A percentile compares a stretch with the other conserved stretches of the same genome.
Conservation (phyloP, 257 asterid genomes). For the Parsonsia alboflavescens region DNA sequence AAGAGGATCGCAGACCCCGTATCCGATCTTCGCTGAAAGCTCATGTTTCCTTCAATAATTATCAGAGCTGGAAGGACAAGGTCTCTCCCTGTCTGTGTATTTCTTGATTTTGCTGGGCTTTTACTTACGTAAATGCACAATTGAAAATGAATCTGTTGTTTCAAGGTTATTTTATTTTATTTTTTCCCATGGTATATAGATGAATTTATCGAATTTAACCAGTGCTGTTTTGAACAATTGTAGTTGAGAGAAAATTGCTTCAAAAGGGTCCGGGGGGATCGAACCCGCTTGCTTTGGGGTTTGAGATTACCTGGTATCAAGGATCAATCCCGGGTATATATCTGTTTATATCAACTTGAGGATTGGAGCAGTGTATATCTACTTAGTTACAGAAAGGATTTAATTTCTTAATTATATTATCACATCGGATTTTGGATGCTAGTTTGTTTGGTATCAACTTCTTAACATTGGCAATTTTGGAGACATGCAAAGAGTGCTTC, state of each 20-base stretch:
- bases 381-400: neutral
- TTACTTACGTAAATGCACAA: neutral
- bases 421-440: neutral
- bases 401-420: neutral
- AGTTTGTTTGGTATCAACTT: neutral
- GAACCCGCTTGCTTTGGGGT: conserved; percentile 77
- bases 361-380: neutral
- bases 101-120: conserved; percentile 2
- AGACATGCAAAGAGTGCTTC: neutral
- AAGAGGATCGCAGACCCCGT: conserved; percentile 25
- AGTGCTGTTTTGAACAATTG: conserved; percentile 5
- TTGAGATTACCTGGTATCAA: conserved; percentile 45
- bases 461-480: neutral
- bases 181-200: neutral
- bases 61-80: conserved; percentile 71
- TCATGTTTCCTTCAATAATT: conserved; percentile 42
- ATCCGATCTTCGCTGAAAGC: conserved; percentile 49
- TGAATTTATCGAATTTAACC: conserved; percentile 9
- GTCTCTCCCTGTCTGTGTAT: conserved; percentile 23
- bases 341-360: neutral
- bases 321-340: conserved; percentile 35
- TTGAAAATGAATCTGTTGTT: neutral
- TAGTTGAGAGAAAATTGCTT: conserved; percentile 90
- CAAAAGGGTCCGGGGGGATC: conserved; percentile 74
- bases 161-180: neutral